Base-by-base conservation (phyloP, 2,329 filamentous ascomycete species). In the Elsinoe australis region DNA sequence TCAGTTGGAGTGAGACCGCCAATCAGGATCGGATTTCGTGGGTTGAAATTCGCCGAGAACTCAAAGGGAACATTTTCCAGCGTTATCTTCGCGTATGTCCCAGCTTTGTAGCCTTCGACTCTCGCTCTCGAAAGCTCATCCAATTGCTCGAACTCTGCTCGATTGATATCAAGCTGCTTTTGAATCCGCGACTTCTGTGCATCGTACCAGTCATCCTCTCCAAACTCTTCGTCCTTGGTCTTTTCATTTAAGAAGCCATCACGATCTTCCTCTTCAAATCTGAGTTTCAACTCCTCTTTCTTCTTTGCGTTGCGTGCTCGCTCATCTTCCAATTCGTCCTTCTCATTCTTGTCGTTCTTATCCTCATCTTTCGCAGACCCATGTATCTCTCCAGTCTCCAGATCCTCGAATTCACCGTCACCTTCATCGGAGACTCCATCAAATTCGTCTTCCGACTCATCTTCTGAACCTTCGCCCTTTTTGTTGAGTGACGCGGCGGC, bases 141-240 rank as follows among this genome's bases (percentile, higher is more conserved):
- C 2, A 98, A 77, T 48, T 79, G 78, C 57, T 89, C 87, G 55
- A 94, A 95, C 62, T 96, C 94, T 51, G 87, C 80, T 61, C 88
- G 87, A 70, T 98, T 98, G 78, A 98, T 95, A 60, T 94, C 86
- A 54, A 92, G 77, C 65, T 98, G 92, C 68, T 95, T 95, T 67
- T 95, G 86, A 51, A 98, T 82, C 64, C 85, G 77, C 24, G 92
- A 87, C 70, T 98, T 98, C 63, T 98, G 92, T 21, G 85, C 80
- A 61, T 96, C 92, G 63, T 98, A 98, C 94, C 94, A 98, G 49
- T 98, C 87, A 62, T 98, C 92, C 66, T 98, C 92, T 46, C 89
- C 92, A 59, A 94, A 96, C 61, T 94, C 84, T 51, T 79, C 72
- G 47, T 90, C 80, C 44, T 82, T 79, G 21, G 85, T 82, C 61